Base-by-base conservation (phyloP, 176 grass and related monocot genomes). In the Thinopyrum elongatum region DNA sequence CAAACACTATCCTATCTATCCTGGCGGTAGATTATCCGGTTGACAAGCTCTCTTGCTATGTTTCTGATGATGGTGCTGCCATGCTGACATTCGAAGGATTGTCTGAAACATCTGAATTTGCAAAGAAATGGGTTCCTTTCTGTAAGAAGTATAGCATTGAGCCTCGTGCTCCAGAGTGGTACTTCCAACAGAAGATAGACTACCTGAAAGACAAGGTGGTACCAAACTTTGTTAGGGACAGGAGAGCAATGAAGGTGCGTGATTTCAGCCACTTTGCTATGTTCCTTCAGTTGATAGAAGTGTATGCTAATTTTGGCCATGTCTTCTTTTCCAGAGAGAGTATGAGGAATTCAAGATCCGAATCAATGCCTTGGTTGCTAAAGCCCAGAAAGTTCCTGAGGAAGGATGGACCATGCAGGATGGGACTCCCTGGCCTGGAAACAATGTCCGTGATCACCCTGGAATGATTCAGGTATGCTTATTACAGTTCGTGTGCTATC, bases 161-260 rank as follows among this genome's bases (percentile, higher is more conserved):
- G 86, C 95, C 93, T 49, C 91, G 93, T 74, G 95, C 95, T 82
- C 95, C 95, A 69, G 95, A 98, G 65, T 98, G 95, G 91, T 98
- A 98, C 73, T 98, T 98, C 88, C 91, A 91, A 76, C 95, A 95
- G 89, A 98, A 98, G 85, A 98, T 98, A 65, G 93, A 98, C 85
- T 95, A 98, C 82, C 84, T 98, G 35, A 98, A 93, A 64, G 95
- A 98, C 80, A 98, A 98, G 86, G 88, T 98, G 47, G 89, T 92
- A 78, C 95, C 95, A 58, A 95, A 93, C 64, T 98, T 98, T 93
- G 95, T 95, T 28, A 98, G 95, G 86, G 93, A 98, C 81, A 90
- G 95, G 36, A 83, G 95, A 12, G 91, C 95, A 74, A 98, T 98
- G 95, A 98, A 98, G 93, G 95, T 95, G 84, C 17, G 2, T 76